Evolutionary conservation across 2,329 filamentous ascomycete genomes (phyloP).

Genomic region (Phialemonium atrogriseum): DNA sequence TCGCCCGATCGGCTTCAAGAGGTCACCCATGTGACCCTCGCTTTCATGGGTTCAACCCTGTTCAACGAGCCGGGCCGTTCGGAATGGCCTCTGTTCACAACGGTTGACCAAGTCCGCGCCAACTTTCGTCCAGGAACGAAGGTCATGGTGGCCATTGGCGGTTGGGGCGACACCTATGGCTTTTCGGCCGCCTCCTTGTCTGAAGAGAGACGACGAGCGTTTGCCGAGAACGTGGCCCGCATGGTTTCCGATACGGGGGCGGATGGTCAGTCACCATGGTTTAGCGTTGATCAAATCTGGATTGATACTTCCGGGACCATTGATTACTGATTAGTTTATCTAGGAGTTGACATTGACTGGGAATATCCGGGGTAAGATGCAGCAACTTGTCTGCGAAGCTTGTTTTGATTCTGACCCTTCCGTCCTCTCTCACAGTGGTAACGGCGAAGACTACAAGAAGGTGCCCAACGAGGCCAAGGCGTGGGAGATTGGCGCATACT

Average conservation of each 20-base stretch:
- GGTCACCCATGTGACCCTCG: conserved; percentile 50
- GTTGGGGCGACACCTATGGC: conserved; percentile 62
- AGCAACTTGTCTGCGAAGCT: background rate
- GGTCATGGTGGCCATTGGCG: conserved; percentile 63
- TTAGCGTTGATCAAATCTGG: conserved; percentile 25
- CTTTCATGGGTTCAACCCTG: conserved; percentile 44
- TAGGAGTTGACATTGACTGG: conserved; percentile 57
- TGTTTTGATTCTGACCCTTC: background rate
- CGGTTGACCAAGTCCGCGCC: conserved; percentile 35
- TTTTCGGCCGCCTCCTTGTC: conserved; percentile 50
- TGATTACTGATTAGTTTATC: background rate
- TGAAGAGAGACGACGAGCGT: conserved; percentile 42
- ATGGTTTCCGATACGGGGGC: conserved; percentile 56
- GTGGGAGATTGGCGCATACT: conserved; percentile 54
- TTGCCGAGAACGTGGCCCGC: conserved; percentile 54
- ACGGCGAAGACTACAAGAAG: conserved; percentile 60
- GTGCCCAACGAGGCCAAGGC: conserved; percentile 49
- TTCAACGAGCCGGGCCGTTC: conserved; percentile 37
- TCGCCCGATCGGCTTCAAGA: conserved; percentile 23
- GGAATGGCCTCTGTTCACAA: conserved; percentile 45
- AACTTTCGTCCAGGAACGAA: conserved; percentile 46
- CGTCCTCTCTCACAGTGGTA: conserved; percentile 36
- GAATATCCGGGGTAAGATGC: conserved; percentile 37
- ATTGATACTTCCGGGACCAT: conserved; percentile 11
- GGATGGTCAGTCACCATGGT: conserved; percentile 35